Evolutionary conservation across 176 grass and related monocot genomes (phyloP).

Genomic region (Typha latifolia): DNA sequence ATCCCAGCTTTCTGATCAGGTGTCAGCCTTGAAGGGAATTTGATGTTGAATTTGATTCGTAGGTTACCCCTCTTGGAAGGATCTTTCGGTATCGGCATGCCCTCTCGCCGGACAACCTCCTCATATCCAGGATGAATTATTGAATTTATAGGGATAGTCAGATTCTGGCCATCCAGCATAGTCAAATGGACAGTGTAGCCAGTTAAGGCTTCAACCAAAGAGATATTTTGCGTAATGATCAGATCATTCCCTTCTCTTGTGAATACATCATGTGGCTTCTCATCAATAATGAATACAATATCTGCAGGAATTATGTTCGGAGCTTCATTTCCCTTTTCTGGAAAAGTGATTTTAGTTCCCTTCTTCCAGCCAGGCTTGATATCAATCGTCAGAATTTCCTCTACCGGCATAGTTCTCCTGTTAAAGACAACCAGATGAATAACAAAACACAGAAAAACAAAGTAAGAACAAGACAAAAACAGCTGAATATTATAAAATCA

Average conservation of each 20-base stretch:
- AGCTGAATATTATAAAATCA: no score
- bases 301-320: conserved; percentile 55
- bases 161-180: conserved; percentile 43
- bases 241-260: conserved; percentile 73
- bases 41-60: conserved; percentile 86
- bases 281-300: conserved; percentile 67
- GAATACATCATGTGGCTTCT: conserved; percentile 65
- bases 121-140: conserved; percentile 54
- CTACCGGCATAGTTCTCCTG: conserved; percentile 45
- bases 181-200: conserved; percentile 41
- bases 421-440: conserved; percentile 1
- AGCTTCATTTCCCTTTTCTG: conserved; percentile 61
- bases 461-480: no score
- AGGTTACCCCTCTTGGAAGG: conserved; percentile 78
- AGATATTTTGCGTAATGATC: conserved; percentile 56
- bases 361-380: conserved; percentile 91
- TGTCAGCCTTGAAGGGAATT: conserved; percentile 67
- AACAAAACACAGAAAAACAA: not conserved
- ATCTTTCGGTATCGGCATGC: conserved; percentile 86
- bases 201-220: conserved; percentile 49
- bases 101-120: conserved; percentile 67
- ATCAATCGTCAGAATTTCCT: conserved; percentile 69
- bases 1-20: conserved; percentile 77
- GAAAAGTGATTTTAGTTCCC: conserved; percentile 78
- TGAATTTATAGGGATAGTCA: conserved; percentile 34